Percentiles rank a stretch among this genome's conserved stretches.
These are phyloP conservation scores for Phytophthora tubulina DNA, from an alignment of 352 stramenopile genomes.

Conservation along the genomic window DNA sequence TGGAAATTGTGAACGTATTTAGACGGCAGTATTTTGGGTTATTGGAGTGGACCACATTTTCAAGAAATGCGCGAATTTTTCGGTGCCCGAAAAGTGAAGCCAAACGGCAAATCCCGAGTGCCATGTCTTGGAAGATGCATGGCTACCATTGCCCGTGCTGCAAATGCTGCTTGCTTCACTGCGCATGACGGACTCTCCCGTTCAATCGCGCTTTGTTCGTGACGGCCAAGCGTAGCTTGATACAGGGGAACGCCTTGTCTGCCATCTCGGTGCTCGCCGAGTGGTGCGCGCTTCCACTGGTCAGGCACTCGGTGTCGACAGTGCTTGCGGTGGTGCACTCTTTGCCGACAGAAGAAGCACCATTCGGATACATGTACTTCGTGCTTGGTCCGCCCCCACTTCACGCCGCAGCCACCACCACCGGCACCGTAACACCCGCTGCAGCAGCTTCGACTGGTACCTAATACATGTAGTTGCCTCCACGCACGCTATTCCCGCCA, in stretches of 20 bases:
- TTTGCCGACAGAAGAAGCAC: conserved; percentile 35
- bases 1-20: conserved; percentile 20
- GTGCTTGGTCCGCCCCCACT: conserved; percentile 25
- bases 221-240: conserved; percentile 1
- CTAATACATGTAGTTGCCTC: neutral
- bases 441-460: neutral
- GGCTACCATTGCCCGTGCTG: conserved; percentile 17
- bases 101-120: conserved; percentile 8
- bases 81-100: conserved; percentile 20
- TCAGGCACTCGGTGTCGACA: conserved; percentile 5
- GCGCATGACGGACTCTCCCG: neutral
- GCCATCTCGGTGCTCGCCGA: conserved; percentile 27
- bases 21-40: conserved; percentile 11
- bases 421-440: conserved; percentile 1
- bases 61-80: neutral
- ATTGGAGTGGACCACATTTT: conserved; percentile 12
- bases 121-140: conserved; percentile 17
- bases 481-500: conserved; percentile 4
- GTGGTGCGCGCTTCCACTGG: neutral
- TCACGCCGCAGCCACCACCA: conserved; percentile 14
- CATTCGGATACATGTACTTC: neutral
- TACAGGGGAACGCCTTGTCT: conserved; percentile 33
- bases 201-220: conserved; percentile 23
- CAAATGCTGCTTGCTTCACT: conserved; percentile 3
- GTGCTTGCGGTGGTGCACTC: conserved; percentile 8